A percentile compares a stretch with the other conserved stretches of the same genome.
These are phyloP conservation scores for Chalciporus piperatus DNA, from an alignment of 768 basidiomycete genomes.

Conservation along the genomic window DNA sequence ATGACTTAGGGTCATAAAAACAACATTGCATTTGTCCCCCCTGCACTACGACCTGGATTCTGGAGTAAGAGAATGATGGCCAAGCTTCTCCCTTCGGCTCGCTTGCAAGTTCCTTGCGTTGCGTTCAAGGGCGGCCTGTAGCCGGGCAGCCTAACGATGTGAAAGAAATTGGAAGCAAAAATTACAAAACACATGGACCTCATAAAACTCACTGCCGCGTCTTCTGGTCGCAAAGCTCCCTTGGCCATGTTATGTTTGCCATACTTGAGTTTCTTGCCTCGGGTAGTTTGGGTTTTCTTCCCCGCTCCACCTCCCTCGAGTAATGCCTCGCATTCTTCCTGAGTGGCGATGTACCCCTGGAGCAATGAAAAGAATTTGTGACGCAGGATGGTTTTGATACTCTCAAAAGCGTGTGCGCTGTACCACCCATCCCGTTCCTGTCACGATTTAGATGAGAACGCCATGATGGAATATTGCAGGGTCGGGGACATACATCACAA, in stretches of 20 bases:
- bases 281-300: slow-evolving; percentile 35
- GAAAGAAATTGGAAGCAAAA: not conserved
- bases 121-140: slow-evolving; percentile 62
- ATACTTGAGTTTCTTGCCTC: slow-evolving; percentile 53
- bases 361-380: slow-evolving; percentile 82
- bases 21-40: slow-evolving; percentile 1
- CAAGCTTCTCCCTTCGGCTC: slow-evolving; percentile 24
- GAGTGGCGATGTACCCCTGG: slow-evolving; percentile 67
- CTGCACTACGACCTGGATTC: slow-evolving; percentile 11
- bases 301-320: slow-evolving; percentile 38
- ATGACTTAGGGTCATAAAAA: slow-evolving; percentile 15
- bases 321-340: slow-evolving; percentile 69
- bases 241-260: slow-evolving; percentile 90
- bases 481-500: slow-evolving; percentile 60
- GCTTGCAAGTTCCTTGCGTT: slow-evolving; percentile 31
- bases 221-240: slow-evolving; percentile 76
- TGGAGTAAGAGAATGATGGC: slow-evolving; percentile 19
- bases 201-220: slow-evolving; percentile 63
- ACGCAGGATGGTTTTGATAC: slow-evolving; percentile 80
- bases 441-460: slow-evolving; percentile 1
- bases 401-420: slow-evolving; percentile 67
- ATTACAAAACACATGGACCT: not conserved
- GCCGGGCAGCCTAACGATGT: slow-evolving; percentile 56
- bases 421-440: slow-evolving; percentile 93
- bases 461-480: not conserved